Evolutionary conservation across 345 rosid species (phyloP).

Genomic region (Syzygium oleosum): DNA sequence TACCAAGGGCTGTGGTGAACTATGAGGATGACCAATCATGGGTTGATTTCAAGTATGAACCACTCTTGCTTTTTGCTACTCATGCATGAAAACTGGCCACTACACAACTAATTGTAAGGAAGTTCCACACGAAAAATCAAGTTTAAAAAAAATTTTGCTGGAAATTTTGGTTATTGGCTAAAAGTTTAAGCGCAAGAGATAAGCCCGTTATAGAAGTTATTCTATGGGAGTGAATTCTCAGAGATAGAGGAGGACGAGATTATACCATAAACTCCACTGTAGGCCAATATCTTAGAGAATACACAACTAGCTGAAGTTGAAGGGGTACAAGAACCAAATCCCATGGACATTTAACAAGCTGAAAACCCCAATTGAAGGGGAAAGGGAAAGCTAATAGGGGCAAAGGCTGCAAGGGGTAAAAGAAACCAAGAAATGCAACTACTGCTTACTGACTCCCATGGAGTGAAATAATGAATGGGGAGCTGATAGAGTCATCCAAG

Average conservation of each 20-base stretch:
- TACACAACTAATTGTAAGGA: not conserved
- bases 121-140: rapidly evolving
- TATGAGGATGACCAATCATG: not conserved
- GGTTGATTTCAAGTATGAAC: not conserved
- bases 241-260: not conserved
- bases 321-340: not conserved
- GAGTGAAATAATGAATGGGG: not conserved
- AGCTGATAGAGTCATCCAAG: rapidly evolving
- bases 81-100: rapidly evolving
- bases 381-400: not conserved
- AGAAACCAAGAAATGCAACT: not conserved
- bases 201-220: not conserved
- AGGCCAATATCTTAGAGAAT: too few species aligned
- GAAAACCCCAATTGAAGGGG: not conserved
- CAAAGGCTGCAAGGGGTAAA: not conserved
- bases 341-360: not conserved
- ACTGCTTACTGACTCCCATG: not conserved
- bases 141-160: not conserved
- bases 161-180: not conserved
- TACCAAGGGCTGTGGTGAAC: too few species aligned
- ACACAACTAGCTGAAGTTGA: not conserved
- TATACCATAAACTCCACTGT: not conserved
- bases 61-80: not conserved
- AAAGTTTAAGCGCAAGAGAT: rapidly evolving
- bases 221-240: not conserved